Conservation (phyloP, 495 filamentous ascomycete genomes). For the Collariella sp. region DNA sequence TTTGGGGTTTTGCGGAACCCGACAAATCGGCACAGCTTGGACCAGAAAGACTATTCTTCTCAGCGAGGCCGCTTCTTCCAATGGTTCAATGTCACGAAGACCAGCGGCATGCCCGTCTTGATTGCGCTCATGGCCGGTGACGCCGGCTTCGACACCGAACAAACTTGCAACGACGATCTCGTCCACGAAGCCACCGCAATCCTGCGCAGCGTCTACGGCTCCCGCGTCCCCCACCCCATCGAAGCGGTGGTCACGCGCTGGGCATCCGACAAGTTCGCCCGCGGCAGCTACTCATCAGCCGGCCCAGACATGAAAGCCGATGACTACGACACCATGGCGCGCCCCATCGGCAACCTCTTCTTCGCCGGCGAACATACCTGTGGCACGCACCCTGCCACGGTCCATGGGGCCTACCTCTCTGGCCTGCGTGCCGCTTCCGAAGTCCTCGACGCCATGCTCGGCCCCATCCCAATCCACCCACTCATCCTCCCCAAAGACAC, state of each 20-base stretch:
- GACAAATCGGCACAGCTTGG: slow-evolving; percentile 41
- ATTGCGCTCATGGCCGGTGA: slow-evolving; percentile 95
- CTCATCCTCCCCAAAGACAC: slow-evolving; percentile 58
- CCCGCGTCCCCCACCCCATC: slow-evolving; percentile 54
- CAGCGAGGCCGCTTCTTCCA: slow-evolving; percentile 80
- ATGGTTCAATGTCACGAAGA: slow-evolving; percentile 92
- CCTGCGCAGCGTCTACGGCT: slow-evolving; percentile 53
- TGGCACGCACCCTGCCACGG: slow-evolving; percentile 90
- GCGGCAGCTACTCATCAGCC: slow-evolving; percentile 90
- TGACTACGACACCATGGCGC: slow-evolving; percentile 93
- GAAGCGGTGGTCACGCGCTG: slow-evolving; percentile 94
- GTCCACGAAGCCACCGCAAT: slow-evolving; percentile 70
- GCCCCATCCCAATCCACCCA: slow-evolving; percentile 72
- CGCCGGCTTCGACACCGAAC: slow-evolving; percentile 81
- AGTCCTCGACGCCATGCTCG: slow-evolving; percentile 66
- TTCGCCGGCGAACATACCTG: slow-evolving; percentile 97
- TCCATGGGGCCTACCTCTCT: slow-evolving; percentile 92
- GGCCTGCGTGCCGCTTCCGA: slow-evolving; percentile 84
- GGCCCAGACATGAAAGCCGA: slow-evolving; percentile 68
- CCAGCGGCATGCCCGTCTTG: slow-evolving; percentile 75
- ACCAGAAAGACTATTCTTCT: slow-evolving; percentile 45
- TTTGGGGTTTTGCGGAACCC: slow-evolving; percentile 81
- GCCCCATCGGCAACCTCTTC: slow-evolving; percentile 73
- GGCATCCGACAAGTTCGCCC: slow-evolving; percentile 79
- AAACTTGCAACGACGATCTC: slow-evolving; percentile 59